Evolutionary conservation across 1,284 basidiomycete genomes (phyloP).

Genomic region (Naganishia cerealis): DNA sequence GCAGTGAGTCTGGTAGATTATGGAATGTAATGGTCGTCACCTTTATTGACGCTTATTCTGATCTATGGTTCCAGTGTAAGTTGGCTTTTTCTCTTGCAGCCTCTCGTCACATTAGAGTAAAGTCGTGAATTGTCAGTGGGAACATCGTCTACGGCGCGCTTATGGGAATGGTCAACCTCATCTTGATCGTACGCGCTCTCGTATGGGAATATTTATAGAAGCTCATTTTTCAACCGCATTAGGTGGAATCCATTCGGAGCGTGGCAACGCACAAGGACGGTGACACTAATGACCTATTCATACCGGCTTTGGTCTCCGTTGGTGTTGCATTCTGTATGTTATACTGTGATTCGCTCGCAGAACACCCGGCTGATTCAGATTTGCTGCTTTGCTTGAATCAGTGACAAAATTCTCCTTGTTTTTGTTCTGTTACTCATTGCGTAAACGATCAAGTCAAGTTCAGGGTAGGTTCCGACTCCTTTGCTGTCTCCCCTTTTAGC

Average conservation of each 20-base stretch:
- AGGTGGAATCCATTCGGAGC: conserved; percentile 73
- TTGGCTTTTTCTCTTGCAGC: not conserved
- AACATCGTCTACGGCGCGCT: conserved; percentile 79
- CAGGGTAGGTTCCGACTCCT: conserved; percentile 46
- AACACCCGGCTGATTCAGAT: not conserved
- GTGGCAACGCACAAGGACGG: conserved; percentile 63
- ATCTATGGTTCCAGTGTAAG: conserved; percentile 32
- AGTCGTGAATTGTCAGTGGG: conserved; percentile 54
- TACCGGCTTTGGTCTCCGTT: conserved; percentile 80
- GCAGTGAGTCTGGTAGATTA: conserved; percentile 59
- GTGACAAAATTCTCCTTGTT: conserved; percentile 83
- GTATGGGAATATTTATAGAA: conserved; percentile 11
- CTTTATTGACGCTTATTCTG: conserved; percentile 1
- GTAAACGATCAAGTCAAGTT: conserved; percentile 81
- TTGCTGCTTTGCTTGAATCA: conserved; percentile 43
- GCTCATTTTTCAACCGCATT: not conserved
- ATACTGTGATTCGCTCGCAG: conserved; percentile 1
- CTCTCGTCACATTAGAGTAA: not conserved
- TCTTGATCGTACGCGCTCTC: conserved; percentile 42
- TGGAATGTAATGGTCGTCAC: not conserved
- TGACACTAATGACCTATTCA: conserved; percentile 69
- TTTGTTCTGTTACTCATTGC: conserved; percentile 77
- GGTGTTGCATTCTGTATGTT: conserved; percentile 70
- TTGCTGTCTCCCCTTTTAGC: not conserved
- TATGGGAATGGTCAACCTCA: conserved; percentile 48